phyloP scores from a whole-genome alignment of 768 basidiomycete species.

The Trametes villosa region DNA sequence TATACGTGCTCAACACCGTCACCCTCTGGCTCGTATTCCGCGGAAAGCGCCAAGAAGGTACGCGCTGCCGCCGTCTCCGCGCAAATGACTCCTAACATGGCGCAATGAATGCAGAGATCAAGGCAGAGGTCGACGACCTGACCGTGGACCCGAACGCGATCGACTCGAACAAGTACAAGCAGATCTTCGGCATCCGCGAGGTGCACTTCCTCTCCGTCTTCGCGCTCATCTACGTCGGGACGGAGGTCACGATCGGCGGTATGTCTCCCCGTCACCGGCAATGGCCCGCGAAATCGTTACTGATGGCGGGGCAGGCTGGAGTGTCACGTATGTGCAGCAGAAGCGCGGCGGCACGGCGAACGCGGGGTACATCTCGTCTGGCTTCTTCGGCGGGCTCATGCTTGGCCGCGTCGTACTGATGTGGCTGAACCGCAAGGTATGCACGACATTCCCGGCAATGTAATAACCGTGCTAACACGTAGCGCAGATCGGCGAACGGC shows the following conservation, averaged over 20 bases:
- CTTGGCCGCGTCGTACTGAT: slow-evolving; percentile 30
- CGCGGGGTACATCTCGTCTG: slow-evolving; percentile 48
- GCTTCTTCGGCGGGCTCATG: slow-evolving; percentile 43
- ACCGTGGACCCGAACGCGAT: slow-evolving; percentile 21
- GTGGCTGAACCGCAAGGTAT: slow-evolving; percentile 34
- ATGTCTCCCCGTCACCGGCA: background rate
- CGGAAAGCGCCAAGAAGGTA: slow-evolving; percentile 75
- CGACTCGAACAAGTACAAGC: slow-evolving; percentile 34
- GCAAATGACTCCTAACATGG: background rate
- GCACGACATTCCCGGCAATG: too few species aligned
- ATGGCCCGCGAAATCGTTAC: background rate
- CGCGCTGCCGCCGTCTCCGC: slow-evolving; percentile 25
- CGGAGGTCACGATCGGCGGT: slow-evolving; percentile 49
- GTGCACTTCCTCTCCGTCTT: slow-evolving; percentile 47
- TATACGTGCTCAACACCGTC: slow-evolving; percentile 60
- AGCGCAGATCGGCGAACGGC: slow-evolving; percentile 31
- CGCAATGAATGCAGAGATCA: slow-evolving; percentile 29
- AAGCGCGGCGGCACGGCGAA: slow-evolving; percentile 41
- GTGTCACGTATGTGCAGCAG: slow-evolving; percentile 47
- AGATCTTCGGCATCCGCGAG: slow-evolving; percentile 39
- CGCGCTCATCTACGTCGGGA: slow-evolving; percentile 47
- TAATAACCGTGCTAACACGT: background rate
- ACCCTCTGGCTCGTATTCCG: slow-evolving; percentile 64
- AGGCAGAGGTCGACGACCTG: slow-evolving; percentile 31
- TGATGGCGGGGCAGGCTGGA: slow-evolving; percentile 40